These are phyloP conservation scores for Sonneratia alba DNA, from an alignment of 345 rosid genomes.

Conservation along the genomic window DNA sequence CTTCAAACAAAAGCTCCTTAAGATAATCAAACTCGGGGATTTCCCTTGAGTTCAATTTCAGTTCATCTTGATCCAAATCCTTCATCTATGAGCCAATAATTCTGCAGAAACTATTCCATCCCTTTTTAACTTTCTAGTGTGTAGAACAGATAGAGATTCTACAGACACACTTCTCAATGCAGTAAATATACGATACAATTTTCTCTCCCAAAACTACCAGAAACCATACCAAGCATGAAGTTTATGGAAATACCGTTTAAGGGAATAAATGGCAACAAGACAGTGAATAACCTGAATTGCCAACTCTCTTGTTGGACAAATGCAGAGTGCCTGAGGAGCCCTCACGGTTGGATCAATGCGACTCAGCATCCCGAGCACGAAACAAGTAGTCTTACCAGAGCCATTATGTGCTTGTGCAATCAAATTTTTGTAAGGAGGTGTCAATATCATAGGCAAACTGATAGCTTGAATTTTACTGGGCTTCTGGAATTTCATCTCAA, in stretches of 20 bases:
- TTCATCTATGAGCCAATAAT: too few relatives aligned
- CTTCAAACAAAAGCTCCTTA: too few relatives aligned
- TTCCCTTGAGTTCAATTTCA: too few relatives aligned
- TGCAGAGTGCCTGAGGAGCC: constrained; percentile 85
- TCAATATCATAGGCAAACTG: constrained; percentile 87
- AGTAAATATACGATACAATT: too few relatives aligned
- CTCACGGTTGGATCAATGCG: constrained; percentile 52
- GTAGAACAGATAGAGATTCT: not conserved
- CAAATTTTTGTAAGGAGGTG: constrained; percentile 71
- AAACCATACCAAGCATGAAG: not conserved
- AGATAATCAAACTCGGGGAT: too few relatives aligned
- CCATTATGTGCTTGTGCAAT: constrained; percentile 97
- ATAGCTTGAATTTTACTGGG: constrained; percentile 95
- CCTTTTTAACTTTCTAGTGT: too few relatives aligned
- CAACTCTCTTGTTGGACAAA: constrained; percentile 91
- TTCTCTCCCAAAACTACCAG: not conserved
- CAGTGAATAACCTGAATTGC: constrained; percentile 65
- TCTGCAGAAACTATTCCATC: too few relatives aligned
- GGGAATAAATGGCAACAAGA: not conserved
- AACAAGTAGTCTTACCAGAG: constrained; percentile 95
- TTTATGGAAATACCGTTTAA: not conserved
- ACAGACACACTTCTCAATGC: not conserved
- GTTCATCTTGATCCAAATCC: too few relatives aligned
- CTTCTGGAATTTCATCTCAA: constrained; percentile 83
- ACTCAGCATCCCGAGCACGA: constrained; percentile 88